phyloP scores from a whole-genome alignment of 441 rosid genomes.

The Sinapis alba region DNA sequence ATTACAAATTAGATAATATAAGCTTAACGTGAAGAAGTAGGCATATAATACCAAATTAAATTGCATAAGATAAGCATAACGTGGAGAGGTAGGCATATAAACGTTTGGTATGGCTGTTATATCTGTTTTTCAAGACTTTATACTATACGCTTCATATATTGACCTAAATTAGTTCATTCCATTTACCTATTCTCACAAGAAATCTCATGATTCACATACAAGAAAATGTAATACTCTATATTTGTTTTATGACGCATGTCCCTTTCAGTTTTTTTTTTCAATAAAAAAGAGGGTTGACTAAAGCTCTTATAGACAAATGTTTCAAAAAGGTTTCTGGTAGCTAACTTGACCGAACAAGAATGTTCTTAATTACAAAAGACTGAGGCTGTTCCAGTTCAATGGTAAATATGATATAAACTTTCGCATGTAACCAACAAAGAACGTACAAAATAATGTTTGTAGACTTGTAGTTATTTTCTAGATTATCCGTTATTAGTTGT shows the following conservation, averaged over 20 bases:
- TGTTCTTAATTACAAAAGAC: neutral
- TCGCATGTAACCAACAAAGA: neutral
- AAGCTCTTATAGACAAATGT: neutral
- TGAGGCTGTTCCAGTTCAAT: neutral
- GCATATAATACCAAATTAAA: slow-evolving; percentile 21
- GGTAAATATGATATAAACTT: neutral
- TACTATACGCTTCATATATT: slow-evolving; percentile 32
- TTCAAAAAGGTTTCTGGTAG: slow-evolving; percentile 9
- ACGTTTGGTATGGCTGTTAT: slow-evolving; percentile 41
- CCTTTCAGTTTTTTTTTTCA: neutral
- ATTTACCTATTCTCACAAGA: slow-evolving; percentile 30
- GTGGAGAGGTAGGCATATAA: slow-evolving; percentile 25
- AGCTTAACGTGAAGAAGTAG: slow-evolving; percentile 33
- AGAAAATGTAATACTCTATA: neutral
- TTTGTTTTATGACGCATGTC: slow-evolving; percentile 19
- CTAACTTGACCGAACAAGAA: slow-evolving; percentile 12
- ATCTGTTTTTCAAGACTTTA: slow-evolving; percentile 34
- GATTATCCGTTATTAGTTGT: neutral
- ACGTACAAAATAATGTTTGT: neutral
- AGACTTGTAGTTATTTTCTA: neutral
- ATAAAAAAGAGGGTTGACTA: neutral
- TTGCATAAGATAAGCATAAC: slow-evolving; percentile 27
- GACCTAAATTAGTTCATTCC: slow-evolving; percentile 5
- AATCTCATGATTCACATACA: slow-evolving; percentile 4
- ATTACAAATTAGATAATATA: slow-evolving; percentile 1